Evolutionary conservation across 305 asterid genomes (phyloP).

Genomic region (Fraxinus sp.): DNA sequence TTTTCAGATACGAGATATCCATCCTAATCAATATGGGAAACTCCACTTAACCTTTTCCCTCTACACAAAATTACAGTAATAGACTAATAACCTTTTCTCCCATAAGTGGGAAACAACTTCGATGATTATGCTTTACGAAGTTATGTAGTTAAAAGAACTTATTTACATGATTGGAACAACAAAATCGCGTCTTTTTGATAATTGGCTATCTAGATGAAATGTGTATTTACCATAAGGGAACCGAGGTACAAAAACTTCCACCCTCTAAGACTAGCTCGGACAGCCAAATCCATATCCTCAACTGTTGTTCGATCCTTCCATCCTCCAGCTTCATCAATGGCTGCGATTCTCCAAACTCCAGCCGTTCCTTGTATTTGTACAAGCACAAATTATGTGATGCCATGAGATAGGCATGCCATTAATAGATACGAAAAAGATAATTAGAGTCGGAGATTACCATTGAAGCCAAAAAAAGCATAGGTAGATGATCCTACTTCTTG

Average conservation of each 20-base stretch:
- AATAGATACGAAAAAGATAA: neutral
- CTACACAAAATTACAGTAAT: too few species aligned
- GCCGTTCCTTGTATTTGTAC: slow-evolving; percentile 62
- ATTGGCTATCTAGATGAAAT: neutral
- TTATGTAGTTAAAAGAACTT: neutral
- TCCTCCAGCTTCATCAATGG: slow-evolving; percentile 92
- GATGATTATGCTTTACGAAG: neutral
- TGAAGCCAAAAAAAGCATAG: slow-evolving; percentile 80
- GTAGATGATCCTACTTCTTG: slow-evolving; percentile 97
- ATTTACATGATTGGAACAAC: neutral
- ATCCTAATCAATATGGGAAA: neutral
- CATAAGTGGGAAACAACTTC: neutral
- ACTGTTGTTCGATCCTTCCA: slow-evolving; percentile 95
- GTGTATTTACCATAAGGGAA: slow-evolving; percentile 42
- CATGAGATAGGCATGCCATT: neutral
- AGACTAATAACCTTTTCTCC: too few species aligned
- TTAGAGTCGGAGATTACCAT: slow-evolving; percentile 42
- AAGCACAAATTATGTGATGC: neutral
- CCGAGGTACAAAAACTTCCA: slow-evolving; percentile 88
- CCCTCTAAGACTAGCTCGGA: slow-evolving; percentile 85
- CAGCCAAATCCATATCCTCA: slow-evolving; percentile 94
- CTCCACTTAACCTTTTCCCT: neutral
- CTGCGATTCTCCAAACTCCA: slow-evolving; percentile 90
- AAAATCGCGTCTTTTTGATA: neutral
- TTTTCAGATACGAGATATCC: slow-evolving; percentile 1